Percentiles rank a stretch among this genome's conserved stretches.
phyloP scores from a whole-genome alignment of 1,284 basidiomycete species.

The Wallemia ichthyophaga region DNA sequence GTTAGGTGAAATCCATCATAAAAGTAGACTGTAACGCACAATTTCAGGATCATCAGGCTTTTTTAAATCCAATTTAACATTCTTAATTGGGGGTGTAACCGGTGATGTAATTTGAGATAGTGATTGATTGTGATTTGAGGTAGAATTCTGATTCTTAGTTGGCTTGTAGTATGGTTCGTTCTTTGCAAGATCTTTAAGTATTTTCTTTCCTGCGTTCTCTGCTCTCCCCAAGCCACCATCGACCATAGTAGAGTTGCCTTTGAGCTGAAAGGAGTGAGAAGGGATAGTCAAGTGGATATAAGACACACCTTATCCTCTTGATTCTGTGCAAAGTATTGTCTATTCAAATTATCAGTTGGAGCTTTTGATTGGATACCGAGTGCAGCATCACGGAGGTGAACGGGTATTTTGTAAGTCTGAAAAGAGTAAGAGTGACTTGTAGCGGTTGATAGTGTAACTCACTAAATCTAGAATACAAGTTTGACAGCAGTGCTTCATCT shows the following conservation, averaged over 20 bases:
- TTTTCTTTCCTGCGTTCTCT: conserved; percentile 44
- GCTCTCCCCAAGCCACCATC: conserved; percentile 13
- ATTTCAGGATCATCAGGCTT: neutral
- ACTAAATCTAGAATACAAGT: conserved; percentile 72
- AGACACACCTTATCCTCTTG: conserved; percentile 49
- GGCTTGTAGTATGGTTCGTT: conserved; percentile 91
- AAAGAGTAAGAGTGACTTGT: conserved; percentile 5
- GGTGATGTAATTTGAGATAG: too few species aligned
- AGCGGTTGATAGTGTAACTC: neutral
- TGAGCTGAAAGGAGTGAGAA: conserved; percentile 6
- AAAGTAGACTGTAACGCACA: neutral
- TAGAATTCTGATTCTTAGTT: conserved; percentile 13
- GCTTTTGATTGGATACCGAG: conserved; percentile 59
- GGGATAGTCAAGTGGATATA: neutral
- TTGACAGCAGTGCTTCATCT: conserved; percentile 96
- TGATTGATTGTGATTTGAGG: neutral
- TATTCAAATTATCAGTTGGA: conserved; percentile 78
- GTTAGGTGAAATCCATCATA: neutral
- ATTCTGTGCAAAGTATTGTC: conserved; percentile 87
- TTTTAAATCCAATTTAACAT: neutral
- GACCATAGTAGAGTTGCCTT: conserved; percentile 7
- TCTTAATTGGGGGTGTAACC: neutral
- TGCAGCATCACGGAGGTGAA: conserved; percentile 89
- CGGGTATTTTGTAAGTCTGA: conserved; percentile 66
- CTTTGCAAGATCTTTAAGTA: conserved; percentile 74